Conservation (phyloP, 805 yeast genomes). For the Barnettozyma sucrosica region DNA sequence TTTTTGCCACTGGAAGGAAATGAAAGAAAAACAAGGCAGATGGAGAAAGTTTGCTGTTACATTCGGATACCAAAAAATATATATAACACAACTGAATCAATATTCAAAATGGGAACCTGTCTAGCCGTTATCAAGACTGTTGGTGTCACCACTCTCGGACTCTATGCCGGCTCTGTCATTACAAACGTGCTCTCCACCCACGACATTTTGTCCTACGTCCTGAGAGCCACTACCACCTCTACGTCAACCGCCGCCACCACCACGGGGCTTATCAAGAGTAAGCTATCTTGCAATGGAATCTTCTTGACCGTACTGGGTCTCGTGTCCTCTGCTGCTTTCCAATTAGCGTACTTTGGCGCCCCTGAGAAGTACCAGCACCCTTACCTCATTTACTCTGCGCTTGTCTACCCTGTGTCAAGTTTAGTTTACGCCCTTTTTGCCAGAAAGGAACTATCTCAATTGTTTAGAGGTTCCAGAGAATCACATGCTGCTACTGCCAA, state of each 20-base stretch:
- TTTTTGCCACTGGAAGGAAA: background rate
- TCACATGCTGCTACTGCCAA: slow-evolving; percentile 3
- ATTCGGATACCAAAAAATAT: background rate
- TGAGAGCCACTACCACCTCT: slow-evolving; percentile 19
- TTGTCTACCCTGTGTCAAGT: slow-evolving; percentile 22
- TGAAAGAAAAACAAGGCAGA: background rate
- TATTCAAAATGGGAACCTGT: slow-evolving; percentile 43
- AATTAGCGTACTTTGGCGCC: slow-evolving; percentile 50
- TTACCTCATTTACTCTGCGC: slow-evolving; percentile 48
- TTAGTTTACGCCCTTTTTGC: slow-evolving; percentile 12
- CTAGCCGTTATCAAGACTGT: slow-evolving; percentile 51
- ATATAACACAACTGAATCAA: background rate
- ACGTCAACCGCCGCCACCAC: slow-evolving; percentile 29
- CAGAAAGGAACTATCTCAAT: slow-evolving; percentile 7
- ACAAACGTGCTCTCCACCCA: slow-evolving; percentile 24
- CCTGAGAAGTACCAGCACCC: slow-evolving; percentile 61
- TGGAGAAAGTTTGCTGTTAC: background rate
- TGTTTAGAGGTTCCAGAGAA: slow-evolving; percentile 7
- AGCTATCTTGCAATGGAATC: slow-evolving; percentile 21
- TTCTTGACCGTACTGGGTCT: slow-evolving; percentile 36
- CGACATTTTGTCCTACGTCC: slow-evolving; percentile 27
- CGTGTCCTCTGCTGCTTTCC: slow-evolving; percentile 45
- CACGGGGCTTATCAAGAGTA: slow-evolving; percentile 17
- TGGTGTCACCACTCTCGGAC: slow-evolving; percentile 65
- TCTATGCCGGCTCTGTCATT: slow-evolving; percentile 48